Evolutionary conservation across 805 yeast genomes (phyloP), one percentile per base, ranked within the genome.

Genomic region (Wickerhamomyces rabaulensis): DNA sequence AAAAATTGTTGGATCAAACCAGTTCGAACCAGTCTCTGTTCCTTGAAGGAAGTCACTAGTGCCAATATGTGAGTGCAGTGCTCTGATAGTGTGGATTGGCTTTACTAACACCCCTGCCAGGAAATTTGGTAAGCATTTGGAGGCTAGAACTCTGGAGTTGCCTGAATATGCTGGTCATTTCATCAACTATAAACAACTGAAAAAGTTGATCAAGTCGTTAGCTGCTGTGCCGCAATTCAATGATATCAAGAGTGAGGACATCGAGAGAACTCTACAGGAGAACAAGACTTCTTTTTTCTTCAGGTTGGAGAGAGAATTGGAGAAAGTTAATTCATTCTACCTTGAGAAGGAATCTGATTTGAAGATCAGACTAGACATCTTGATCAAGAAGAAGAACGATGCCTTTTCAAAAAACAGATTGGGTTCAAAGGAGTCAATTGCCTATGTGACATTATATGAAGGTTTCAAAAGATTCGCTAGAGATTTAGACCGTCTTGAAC

Each of bases 101-200:
- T 27, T 13, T 27, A 33, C 20, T 33, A 17, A 33, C 36, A 16
- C 20, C 6, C 13, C 3, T 16, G 7, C 3, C 20, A 33, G 36
- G 99, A 94, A 94, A 74, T 94, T 90, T 66, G 99, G 99, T 43
- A 94, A 94, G 67, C 87, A 89, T 62, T 74, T 94, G 63, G 98
- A 96, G 53, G 86, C 95, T 39, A 80, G 97, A 63, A 97, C 90
- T 68, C 74, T 94, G 55, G 97, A 92, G 65, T 73, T 92, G 49
- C 98, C 98, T 10, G 99, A 94, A 66, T 94, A 94, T 65, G 82
- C 95, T 42, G 90, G 92, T 35, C 85, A 88, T 63, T 94, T 92
- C 70, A 92, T 94, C 62, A 90, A 94, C 69, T 94, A 94, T 68
- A 94, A 94, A 70, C 94, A 92, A 4, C 71, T 92, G 48, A 92